phyloP scores from a whole-genome alignment of 371 early-diverging fungal genomes.

The Rhizopus arrhizus region DNA sequence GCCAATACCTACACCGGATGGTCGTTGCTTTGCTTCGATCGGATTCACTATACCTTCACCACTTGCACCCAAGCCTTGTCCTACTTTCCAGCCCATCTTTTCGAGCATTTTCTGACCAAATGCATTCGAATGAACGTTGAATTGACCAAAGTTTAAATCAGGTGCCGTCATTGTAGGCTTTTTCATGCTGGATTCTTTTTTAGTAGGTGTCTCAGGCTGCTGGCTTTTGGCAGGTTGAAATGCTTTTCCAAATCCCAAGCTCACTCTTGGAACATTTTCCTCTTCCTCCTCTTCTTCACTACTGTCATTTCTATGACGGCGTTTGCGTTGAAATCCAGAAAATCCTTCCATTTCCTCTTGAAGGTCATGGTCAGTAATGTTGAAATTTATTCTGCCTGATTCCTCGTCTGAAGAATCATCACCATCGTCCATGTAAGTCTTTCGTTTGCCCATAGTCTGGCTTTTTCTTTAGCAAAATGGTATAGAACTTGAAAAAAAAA shows the following conservation, averaged over 20 bases:
- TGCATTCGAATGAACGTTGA: slow-evolving; percentile 72
- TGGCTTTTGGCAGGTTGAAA: slow-evolving; percentile 20
- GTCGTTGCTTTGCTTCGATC: slow-evolving; percentile 83
- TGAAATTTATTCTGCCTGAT: slow-evolving; percentile 44
- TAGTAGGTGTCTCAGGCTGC: slow-evolving; percentile 2
- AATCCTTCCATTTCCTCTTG: slow-evolving; percentile 50
- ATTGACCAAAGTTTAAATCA: slow-evolving; percentile 79
- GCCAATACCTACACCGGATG: slow-evolving; percentile 80
- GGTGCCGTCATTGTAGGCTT: slow-evolving; percentile 29
- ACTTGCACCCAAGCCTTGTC: slow-evolving; percentile 76
- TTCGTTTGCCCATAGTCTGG: slow-evolving; percentile 41
- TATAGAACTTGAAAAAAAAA: too few species aligned
- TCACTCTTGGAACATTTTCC: slow-evolving; percentile 13
- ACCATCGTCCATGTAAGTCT: slow-evolving; percentile 49
- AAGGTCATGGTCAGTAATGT: slow-evolving; percentile 46
- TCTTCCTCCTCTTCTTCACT: slow-evolving; percentile 37
- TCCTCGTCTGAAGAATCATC: slow-evolving; percentile 53
- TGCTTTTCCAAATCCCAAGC: slow-evolving; percentile 10
- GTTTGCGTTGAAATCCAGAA: slow-evolving; percentile 27
- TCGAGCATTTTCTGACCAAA: slow-evolving; percentile 79
- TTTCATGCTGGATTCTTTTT: slow-evolving; percentile 2
- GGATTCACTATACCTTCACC: slow-evolving; percentile 88
- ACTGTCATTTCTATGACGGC: slow-evolving; percentile 36
- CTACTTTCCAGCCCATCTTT: slow-evolving; percentile 82
- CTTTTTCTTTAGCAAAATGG: too few species aligned